Evolutionary conservation across 2,329 filamentous ascomycete genomes (phyloP).

Genomic region (Fusarium papillatum): DNA sequence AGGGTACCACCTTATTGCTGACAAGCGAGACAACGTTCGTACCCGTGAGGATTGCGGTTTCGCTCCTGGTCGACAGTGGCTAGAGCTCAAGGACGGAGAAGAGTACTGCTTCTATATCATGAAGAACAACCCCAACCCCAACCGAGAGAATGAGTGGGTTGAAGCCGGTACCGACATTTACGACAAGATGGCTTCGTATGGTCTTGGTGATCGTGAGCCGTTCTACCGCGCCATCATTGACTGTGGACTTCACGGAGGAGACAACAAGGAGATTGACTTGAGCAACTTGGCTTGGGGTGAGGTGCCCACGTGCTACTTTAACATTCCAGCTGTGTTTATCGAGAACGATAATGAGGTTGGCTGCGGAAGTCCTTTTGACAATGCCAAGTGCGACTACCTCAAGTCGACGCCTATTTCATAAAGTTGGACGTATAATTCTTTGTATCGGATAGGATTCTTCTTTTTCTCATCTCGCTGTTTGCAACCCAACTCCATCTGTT

Average conservation of each 20-base stretch:
- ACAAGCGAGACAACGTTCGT: conserved; percentile 10
- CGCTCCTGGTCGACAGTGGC: conserved; percentile 28
- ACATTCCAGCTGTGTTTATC: conserved; percentile 22
- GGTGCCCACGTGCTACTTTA: conserved; percentile 27
- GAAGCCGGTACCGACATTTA: conserved; percentile 21
- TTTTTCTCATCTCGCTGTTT: background rate
- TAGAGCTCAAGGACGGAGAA: conserved; percentile 16
- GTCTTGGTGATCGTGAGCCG: conserved; percentile 14
- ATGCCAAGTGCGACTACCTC: conserved; percentile 3
- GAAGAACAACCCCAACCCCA: background rate
- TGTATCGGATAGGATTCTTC: background rate
- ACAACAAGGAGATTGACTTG: background rate
- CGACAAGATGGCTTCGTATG: conserved; percentile 30
- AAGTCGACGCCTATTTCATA: conserved; percentile 16
- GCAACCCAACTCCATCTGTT: background rate
- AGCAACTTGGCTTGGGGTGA: conserved; percentile 1
- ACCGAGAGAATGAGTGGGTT: background rate
- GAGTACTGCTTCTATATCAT: conserved; percentile 37
- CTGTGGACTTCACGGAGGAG: conserved; percentile 10
- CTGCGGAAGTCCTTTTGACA: background rate
- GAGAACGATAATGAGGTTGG: conserved; percentile 14
- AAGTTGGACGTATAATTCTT: background rate
- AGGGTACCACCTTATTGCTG: conserved; percentile 20
- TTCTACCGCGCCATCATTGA: conserved; percentile 26
- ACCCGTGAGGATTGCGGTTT: conserved; percentile 24